A percentile compares a stretch with the other conserved stretches of the same genome.
Evolutionary conservation across 176 grass and related monocot species (phyloP).

Genomic region (Triticum turgidum): DNA sequence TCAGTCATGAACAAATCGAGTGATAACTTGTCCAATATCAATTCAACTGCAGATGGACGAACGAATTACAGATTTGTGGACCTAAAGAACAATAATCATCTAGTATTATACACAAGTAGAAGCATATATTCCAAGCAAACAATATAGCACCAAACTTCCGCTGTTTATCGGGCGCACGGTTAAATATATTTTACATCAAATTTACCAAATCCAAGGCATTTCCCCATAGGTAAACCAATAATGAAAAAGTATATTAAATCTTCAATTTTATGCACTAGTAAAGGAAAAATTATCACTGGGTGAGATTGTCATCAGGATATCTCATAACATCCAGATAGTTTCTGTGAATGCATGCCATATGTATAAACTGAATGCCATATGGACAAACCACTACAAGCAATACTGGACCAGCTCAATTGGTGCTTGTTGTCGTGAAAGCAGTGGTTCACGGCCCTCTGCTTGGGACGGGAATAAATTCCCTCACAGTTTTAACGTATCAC

Average conservation of each 20-base stretch:
- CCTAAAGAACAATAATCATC: conserved; percentile 1
- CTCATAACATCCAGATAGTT: background rate
- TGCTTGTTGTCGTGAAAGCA: too few relatives aligned
- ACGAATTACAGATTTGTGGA: background rate
- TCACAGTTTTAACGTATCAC: too few relatives aligned
- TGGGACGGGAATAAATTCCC: too few relatives aligned
- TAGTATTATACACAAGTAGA: background rate
- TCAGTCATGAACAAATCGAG: background rate
- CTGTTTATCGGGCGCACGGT: background rate
- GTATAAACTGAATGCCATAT: background rate
- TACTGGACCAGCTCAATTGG: too few relatives aligned
- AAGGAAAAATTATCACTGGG: conserved; percentile 4
- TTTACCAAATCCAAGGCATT: conserved; percentile 15
- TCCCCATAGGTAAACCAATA: background rate
- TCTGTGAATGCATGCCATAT: background rate
- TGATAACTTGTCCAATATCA: background rate
- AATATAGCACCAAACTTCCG: background rate
- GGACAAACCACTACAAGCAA: too few relatives aligned
- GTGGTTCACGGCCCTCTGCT: too few relatives aligned
- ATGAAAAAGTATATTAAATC: background rate
- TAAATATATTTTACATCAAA: background rate
- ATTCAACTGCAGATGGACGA: background rate
- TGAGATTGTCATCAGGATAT: background rate
- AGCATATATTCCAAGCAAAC: background rate
- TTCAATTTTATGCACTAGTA: background rate